Evolutionary conservation across 2,329 filamentous ascomycete genomes (phyloP).

Genomic region (Ophiostoma tasmaniense): DNA sequence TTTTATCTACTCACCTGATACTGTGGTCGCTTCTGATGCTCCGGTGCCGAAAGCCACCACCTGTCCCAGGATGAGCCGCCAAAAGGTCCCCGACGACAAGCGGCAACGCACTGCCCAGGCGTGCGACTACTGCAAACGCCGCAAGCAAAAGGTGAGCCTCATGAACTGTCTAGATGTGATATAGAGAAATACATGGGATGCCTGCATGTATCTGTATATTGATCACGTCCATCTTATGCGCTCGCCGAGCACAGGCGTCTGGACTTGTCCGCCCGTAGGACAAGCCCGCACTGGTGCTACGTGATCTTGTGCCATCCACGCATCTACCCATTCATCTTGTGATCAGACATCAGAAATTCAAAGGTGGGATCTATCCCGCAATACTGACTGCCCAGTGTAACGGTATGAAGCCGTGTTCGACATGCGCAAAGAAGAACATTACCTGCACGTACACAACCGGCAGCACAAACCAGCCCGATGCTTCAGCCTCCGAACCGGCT

Average conservation of each 20-base stretch:
- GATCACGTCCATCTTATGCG: background rate
- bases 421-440: constrained; percentile 46
- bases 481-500: background rate
- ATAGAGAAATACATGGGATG: background rate
- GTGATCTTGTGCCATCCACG: background rate
- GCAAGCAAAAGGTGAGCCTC: constrained; percentile 57
- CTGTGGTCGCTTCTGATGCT: background rate
- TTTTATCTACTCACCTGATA: background rate
- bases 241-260: background rate
- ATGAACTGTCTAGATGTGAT: background rate
- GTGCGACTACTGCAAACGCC: constrained; percentile 56
- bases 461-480: background rate
- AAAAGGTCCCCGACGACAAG: constrained; percentile 49
- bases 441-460: constrained; percentile 32
- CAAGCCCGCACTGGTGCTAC: background rate
- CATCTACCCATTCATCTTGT: background rate
- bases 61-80: constrained; percentile 38
- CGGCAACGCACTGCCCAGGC: constrained; percentile 55
- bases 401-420: constrained; percentile 48
- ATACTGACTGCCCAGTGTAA: constrained; percentile 41
- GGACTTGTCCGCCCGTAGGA: background rate
- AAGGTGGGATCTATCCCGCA: background rate
- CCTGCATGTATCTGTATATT: background rate
- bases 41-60: background rate
- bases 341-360: background rate